These are phyloP conservation scores for Nakaseomyces nivariensis DNA, from an alignment of 1,139 yeast species.

Conservation along the genomic window DNA sequence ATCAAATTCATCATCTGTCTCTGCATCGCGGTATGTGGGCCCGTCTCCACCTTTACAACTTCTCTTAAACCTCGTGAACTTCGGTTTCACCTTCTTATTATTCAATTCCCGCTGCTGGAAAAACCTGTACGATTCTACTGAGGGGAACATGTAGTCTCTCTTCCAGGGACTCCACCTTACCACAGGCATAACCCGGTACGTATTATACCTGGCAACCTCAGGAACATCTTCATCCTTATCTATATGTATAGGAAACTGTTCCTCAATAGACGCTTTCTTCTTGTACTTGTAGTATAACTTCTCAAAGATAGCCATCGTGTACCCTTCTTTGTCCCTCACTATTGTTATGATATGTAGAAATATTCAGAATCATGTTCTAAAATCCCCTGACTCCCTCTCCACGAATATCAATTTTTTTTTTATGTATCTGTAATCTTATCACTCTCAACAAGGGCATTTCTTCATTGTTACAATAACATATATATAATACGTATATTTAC, in stretches of 20 bases:
- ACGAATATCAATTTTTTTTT: too few species aligned
- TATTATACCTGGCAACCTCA: neutral
- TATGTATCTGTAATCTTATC: too few species aligned
- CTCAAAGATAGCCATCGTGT: neutral
- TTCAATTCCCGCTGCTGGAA: neutral
- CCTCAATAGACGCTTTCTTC: neutral
- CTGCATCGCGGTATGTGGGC: neutral
- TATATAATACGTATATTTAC: too few species aligned
- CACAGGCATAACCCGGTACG: neutral
- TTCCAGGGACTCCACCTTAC: neutral
- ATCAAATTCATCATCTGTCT: neutral
- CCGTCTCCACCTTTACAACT: neutral
- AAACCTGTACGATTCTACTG: neutral
- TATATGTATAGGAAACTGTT: neutral
- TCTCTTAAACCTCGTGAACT: neutral
- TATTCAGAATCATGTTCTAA: too few species aligned
- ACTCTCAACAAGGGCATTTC: too few species aligned
- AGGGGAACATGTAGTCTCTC: neutral
- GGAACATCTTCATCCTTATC: neutral
- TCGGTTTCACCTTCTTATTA: neutral
- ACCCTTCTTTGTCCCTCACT: neutral
- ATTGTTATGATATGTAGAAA: too few species aligned
- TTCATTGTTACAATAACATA: too few species aligned
- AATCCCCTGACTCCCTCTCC: too few species aligned
- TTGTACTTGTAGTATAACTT: neutral